Percentiles rank a stretch among this genome's conserved stretches.
Evolutionary conservation across 2,329 filamentous ascomycete species (phyloP).

Genomic region (Mollisia scopiformis): DNA sequence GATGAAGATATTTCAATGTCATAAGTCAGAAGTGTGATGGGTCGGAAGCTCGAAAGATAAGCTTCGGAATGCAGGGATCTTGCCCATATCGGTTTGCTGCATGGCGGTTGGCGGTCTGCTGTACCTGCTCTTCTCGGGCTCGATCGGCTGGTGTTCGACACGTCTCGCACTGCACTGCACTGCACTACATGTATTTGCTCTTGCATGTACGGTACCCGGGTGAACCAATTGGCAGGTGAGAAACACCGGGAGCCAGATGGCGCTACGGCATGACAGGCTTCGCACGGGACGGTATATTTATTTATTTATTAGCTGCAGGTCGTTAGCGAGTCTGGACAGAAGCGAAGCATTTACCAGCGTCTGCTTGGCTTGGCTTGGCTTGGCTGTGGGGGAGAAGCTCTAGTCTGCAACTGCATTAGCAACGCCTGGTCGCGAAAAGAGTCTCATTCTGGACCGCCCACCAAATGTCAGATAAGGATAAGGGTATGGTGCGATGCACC

Average conservation of each 20-base stretch:
- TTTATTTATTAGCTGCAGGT: neutral
- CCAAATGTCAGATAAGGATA: neutral
- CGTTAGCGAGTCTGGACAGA: neutral
- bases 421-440: neutral
- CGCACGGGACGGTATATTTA: neutral
- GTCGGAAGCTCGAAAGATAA: neutral
- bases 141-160: neutral
- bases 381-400: neutral
- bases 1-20: slow-evolving; percentile 31
- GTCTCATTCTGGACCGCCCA: neutral
- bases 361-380: neutral
- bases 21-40: neutral
- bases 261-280: neutral
- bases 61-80: neutral
- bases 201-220: no score
- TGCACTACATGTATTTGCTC: no score
- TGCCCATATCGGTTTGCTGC: neutral
- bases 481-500: neutral
- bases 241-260: neutral
- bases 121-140: neutral
- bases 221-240: neutral
- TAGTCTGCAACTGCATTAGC: neutral
- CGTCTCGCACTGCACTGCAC: no score
- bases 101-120: neutral
- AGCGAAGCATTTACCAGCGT: neutral